Base-by-base conservation (phyloP, 2,329 filamentous ascomycete genomes). In the Trichoderma gracile region DNA sequence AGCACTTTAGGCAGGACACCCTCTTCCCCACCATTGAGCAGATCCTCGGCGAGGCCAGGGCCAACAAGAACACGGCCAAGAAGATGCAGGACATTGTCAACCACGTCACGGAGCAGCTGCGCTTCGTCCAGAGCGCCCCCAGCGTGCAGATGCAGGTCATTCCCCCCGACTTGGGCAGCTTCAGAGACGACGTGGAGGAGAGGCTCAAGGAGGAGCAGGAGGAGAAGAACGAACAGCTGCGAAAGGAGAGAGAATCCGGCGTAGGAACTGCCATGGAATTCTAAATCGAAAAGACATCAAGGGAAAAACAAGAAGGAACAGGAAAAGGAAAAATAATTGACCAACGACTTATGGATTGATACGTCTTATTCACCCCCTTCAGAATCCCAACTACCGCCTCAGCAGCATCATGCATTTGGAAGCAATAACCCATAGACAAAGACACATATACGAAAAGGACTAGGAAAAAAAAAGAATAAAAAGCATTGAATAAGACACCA, bases 21-120 rank as follows among this genome's bases (percentile, higher is more conserved):
- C 84, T 99, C 15, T 95, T 97, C 73, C 95, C 95, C 0, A 89
- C 91, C 4, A 84, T 98, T n/a, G 86, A 90, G 71, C 83, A 89
- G 73, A 86, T 88, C 47, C 74, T 89, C 46, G 83, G 84, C 55
- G 89, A 94, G 70, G 84, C 84, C 33, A 12, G 33, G 33, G 33
- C 53, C 80, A 85, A 60, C 87, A 89, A 72, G 97, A 97, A 74
- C 86, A 89, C 71, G 96, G 97, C 72, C 84, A 89, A 93, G 71
- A 90, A 92, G 66, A 80, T 97, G 19, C 82, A 88, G 54, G 87
- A 89, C 40, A 89, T 97, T 49, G 84, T 96, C 4, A 84, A 89
- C 73, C 88, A 91, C 65, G 88, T 97, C 49, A 86, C 87, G 49
- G 92, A 96, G 75, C 93, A 98, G 77, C 78, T 99, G 68, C 84